These are phyloP conservation scores for Lophium mytilinum DNA, from an alignment of 495 filamentous ascomycete genomes.

Conservation along the genomic window DNA sequence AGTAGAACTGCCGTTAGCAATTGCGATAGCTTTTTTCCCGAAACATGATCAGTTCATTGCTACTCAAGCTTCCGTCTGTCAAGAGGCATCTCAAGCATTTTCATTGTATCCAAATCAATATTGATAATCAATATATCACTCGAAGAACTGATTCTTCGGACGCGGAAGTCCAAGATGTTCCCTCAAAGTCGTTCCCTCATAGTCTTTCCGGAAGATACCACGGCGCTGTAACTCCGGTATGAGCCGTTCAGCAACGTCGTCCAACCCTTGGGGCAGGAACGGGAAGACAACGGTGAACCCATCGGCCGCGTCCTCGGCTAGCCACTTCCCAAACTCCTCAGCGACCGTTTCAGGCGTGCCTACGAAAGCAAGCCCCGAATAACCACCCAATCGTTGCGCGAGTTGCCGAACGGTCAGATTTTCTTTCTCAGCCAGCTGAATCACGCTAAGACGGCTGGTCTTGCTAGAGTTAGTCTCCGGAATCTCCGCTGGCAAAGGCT, in stretches of 20 bases:
- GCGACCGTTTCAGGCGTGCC: constrained; percentile 43
- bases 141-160: constrained; percentile 44
- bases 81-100: too few relatives aligned
- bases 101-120: too few relatives aligned
- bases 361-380: constrained; percentile 45
- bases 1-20: too few relatives aligned
- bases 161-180: constrained; percentile 46
- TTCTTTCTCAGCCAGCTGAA: constrained; percentile 39
- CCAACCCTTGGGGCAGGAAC: constrained; percentile 44
- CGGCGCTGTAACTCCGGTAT: constrained; percentile 46
- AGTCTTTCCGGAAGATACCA: constrained; percentile 43
- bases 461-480: constrained; percentile 46
- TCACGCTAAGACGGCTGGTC: constrained; percentile 37
- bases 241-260: constrained; percentile 41
- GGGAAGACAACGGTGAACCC: constrained; percentile 38
- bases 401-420: constrained; percentile 43
- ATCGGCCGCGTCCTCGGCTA: constrained; percentile 39
- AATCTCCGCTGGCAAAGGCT: constrained; percentile 33
- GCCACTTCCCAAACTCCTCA: constrained; percentile 42
- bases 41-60: too few relatives aligned
- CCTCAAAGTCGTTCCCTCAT: constrained; percentile 28
- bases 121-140: not conserved
- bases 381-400: constrained; percentile 44
- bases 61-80: too few relatives aligned
- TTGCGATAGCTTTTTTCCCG: too few relatives aligned